Percentiles rank a stretch among this genome's conserved stretches.
Conservation (phyloP, 2,329 filamentous ascomycete genomes). For the Colletotrichum sp. region DNA sequence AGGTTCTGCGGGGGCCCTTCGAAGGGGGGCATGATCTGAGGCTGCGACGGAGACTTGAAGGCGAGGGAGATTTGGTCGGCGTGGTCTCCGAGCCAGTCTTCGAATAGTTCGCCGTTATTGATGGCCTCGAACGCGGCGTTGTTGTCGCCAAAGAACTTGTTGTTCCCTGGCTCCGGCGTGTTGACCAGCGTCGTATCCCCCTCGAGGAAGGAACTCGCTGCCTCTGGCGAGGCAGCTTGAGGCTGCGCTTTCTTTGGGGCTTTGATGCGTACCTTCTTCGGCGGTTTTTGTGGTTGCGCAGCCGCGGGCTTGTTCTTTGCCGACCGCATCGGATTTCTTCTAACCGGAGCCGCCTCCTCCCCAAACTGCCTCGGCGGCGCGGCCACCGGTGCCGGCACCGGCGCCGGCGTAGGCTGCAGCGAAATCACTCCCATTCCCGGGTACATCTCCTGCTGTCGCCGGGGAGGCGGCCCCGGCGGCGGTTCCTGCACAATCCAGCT, state of each 20-base stretch:
- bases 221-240: neutral
- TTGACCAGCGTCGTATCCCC: neutral
- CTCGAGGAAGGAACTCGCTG: neutral
- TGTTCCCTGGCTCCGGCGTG: neutral
- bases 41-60: neutral
- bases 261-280: neutral
- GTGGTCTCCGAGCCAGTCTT: neutral
- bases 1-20: neutral
- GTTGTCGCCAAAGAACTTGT: slow-evolving; percentile 1
- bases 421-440: neutral
- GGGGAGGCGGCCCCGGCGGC: neutral
- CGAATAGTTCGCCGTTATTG: neutral
- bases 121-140: neutral
- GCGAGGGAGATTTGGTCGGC: neutral
- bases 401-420: neutral
- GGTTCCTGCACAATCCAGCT: slow-evolving; percentile 19
- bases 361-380: neutral
- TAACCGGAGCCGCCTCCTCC: neutral
- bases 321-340: neutral
- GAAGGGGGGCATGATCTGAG: neutral
- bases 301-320: neutral
- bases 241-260: neutral
- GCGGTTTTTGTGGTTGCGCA: neutral
- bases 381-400: neutral
- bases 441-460: neutral